A percentile compares a stretch with the other conserved stretches of the same genome.
These are phyloP conservation scores for Leccinum olivaceopallidum DNA, from an alignment of 768 basidiomycete genomes.

Conservation along the genomic window DNA sequence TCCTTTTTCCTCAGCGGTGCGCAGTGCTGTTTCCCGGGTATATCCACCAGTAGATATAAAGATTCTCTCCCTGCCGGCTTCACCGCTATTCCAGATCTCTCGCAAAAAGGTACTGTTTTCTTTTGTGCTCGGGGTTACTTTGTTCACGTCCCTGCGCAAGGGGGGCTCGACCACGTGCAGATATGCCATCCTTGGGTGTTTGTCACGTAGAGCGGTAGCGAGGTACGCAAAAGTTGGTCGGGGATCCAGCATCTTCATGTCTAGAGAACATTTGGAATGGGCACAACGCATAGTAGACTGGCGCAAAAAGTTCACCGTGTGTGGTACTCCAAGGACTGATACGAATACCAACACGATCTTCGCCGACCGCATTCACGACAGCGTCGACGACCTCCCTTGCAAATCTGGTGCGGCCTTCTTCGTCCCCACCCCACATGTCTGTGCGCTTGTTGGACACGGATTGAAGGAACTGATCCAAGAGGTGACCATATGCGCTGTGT, in stretches of 20 bases:
- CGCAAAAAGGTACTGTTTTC: slow-evolving; percentile 46
- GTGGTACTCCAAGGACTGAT: slow-evolving; percentile 54
- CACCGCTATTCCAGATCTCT: slow-evolving; percentile 40
- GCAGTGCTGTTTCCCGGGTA: slow-evolving; percentile 30
- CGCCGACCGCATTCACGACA: slow-evolving; percentile 51
- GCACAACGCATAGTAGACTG: too few relatives aligned
- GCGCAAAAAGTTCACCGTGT: slow-evolving; percentile 33
- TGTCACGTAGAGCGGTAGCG: slow-evolving; percentile 39
- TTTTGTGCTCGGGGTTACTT: background rate
- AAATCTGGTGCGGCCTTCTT: slow-evolving; percentile 62
- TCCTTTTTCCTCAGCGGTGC: slow-evolving; percentile 31
- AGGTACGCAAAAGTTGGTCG: slow-evolving; percentile 55
- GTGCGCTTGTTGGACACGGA: slow-evolving; percentile 54
- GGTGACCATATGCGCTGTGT: slow-evolving; percentile 44
- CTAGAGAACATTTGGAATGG: slow-evolving; percentile 21
- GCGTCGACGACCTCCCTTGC: slow-evolving; percentile 54
- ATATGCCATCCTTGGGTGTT: slow-evolving; percentile 44
- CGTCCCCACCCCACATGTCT: slow-evolving; percentile 68
- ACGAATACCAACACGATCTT: slow-evolving; percentile 53
- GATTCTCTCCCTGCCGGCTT: background rate
- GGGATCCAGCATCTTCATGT: slow-evolving; percentile 57
- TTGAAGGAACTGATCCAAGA: slow-evolving; percentile 65
- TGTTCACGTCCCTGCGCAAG: slow-evolving; percentile 14
- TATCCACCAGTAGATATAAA: background rate
- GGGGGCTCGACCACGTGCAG: slow-evolving; percentile 50